Conservation (phyloP, 352 stramenopile genomes). For the Phytophthora macrochlamydospora region DNA sequence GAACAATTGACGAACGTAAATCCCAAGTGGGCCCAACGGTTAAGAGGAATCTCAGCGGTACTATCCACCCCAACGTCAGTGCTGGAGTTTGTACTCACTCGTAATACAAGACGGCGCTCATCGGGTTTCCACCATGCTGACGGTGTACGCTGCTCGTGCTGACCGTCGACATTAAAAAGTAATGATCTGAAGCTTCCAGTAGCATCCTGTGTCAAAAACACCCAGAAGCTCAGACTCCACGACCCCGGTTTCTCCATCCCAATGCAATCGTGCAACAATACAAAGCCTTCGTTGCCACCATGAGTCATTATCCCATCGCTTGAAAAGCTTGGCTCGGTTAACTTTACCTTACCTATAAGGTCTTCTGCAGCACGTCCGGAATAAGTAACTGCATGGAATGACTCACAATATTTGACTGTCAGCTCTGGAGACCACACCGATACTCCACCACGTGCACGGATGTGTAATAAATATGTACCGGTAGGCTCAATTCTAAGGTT, state of each 20-base stretch:
- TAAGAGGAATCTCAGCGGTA: constrained; percentile 40
- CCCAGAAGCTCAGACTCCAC: constrained; percentile 76
- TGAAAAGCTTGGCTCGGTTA: constrained; percentile 30
- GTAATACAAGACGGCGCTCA: constrained; percentile 61
- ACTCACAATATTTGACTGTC: constrained; percentile 22
- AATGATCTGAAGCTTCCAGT: constrained; percentile 70
- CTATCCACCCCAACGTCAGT: constrained; percentile 70
- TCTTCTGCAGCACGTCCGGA: not conserved
- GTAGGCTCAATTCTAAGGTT: constrained; percentile 46
- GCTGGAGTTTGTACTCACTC: constrained; percentile 62
- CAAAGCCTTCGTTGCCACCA: constrained; percentile 49
- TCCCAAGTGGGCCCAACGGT: constrained; percentile 70
- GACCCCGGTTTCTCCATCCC: constrained; percentile 37
- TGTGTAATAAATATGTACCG: constrained; percentile 36
- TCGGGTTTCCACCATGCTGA: constrained; percentile 84
- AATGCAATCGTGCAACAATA: constrained; percentile 48
- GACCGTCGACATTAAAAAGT: constrained; percentile 84
- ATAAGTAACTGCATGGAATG: constrained; percentile 23
- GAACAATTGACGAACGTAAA: constrained; percentile 78
- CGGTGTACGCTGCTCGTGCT: constrained; percentile 69
- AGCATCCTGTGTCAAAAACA: constrained; percentile 57
- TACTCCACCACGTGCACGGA: constrained; percentile 9
- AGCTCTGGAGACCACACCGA: constrained; percentile 26
- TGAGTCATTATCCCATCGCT: constrained; percentile 58
- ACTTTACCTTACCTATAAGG: not conserved